Evolutionary conservation across 2,329 filamentous ascomycete genomes (phyloP), one percentile per base, ranked within the genome.

Genomic region (Neophaeococcomyces aloes): DNA sequence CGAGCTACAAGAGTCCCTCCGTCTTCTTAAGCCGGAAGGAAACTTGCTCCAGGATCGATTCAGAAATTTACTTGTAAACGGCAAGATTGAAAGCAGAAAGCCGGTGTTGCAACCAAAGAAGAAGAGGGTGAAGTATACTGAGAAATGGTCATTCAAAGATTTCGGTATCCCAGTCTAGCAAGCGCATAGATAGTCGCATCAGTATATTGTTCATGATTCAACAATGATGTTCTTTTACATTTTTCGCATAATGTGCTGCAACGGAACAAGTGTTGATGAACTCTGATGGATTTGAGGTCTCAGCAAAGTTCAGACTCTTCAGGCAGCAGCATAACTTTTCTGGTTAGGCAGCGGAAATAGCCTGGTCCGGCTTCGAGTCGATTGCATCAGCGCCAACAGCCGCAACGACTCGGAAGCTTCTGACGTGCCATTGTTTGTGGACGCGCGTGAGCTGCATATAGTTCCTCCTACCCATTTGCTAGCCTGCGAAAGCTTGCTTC

Each of bases 81-180:
- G 91, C 47, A 94, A 91, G 67, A 67, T 98, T 48, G 91, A 98
- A 70, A 76, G 77, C 38, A 75, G 91, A 55, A 81, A 81, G 60
- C 80, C 81, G 41, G 76, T 89, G 46, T 76, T 81, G 5, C 89
- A 91, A 67, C 75, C 75, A 57, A 94, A 85, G 74, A 85, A 91
- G 70, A 76, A 78, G 51, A 88, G 80, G 72, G 79, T 71, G 54
- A 86, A 84, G 63, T 65, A 79, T 40, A 94, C 86, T 5, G 91
- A 96, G 75, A 98, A 96, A 68, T 98, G 91, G 91, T 79, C 81
- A 34, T 85, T 94, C 70, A 98, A 98, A 73, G 91, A 98, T 62
- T 98, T 94, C 65, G 74, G 71, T 55, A 65, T 84, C 14, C 61
- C 61, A 29, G 35, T 43, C 17, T 33, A 31, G 10, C 14, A 25